These are phyloP conservation scores for Leccinellum luteum DNA, from an alignment of 768 basidiomycete genomes.

Conservation along the genomic window DNA sequence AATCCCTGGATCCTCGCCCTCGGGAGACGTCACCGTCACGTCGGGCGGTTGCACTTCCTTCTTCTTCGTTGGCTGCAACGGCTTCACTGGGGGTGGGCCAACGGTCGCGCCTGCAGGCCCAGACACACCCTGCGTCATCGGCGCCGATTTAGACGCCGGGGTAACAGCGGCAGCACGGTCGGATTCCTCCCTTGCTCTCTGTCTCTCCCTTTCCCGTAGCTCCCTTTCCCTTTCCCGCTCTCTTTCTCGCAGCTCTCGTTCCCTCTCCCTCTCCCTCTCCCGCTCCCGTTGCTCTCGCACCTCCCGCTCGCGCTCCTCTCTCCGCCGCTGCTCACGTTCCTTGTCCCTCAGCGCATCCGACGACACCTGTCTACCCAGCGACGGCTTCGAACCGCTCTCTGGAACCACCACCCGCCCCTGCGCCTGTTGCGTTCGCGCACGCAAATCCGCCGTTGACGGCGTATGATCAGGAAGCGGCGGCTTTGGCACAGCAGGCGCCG, in stretches of 20 bases:
- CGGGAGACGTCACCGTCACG: slow-evolving; percentile 53
- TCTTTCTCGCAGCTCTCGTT: slow-evolving; percentile 32
- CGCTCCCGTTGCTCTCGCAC: neutral
- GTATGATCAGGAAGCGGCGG: slow-evolving; percentile 45
- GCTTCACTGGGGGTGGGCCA: slow-evolving; percentile 66
- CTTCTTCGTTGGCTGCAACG: slow-evolving; percentile 75
- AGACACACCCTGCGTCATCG: slow-evolving; percentile 43
- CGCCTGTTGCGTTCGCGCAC: slow-evolving; percentile 60
- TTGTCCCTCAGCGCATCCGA: slow-evolving; percentile 34
- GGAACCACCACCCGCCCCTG: slow-evolving; percentile 53
- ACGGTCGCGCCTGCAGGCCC: slow-evolving; percentile 50
- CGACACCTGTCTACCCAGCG: slow-evolving; percentile 39
- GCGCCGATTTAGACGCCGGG: slow-evolving; percentile 41
- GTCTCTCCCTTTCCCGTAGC: slow-evolving; percentile 17
- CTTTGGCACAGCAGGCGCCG: slow-evolving; percentile 51
- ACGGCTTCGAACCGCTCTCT: slow-evolving; percentile 32
- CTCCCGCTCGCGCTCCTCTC: slow-evolving; percentile 31
- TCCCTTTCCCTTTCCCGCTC: slow-evolving; percentile 28
- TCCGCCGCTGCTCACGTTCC: slow-evolving; percentile 37
- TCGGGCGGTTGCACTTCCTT: slow-evolving; percentile 32
- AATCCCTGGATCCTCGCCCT: slow-evolving; percentile 44
- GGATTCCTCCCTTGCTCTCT: slow-evolving; percentile 30
- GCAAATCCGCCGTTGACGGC: slow-evolving; percentile 63
- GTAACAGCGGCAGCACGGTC: slow-evolving; percentile 37
- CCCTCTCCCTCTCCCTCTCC: slow-evolving; percentile 33